Conservation (phyloP, 768 basidiomycete genomes). For the Lactarius quietus region DNA sequence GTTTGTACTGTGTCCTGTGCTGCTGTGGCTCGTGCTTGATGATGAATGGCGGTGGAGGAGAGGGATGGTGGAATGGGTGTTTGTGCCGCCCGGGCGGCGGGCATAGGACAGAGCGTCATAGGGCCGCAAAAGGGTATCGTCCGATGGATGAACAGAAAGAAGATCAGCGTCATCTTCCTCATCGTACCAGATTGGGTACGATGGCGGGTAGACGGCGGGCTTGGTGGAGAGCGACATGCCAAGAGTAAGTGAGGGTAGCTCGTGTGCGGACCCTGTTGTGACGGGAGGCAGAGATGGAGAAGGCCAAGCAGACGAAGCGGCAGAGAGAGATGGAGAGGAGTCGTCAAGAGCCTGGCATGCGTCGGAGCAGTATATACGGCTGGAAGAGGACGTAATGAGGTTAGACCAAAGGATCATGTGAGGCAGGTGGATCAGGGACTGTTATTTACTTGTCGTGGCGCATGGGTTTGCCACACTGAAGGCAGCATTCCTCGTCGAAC, state of each 20-base stretch:
- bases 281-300: slow-evolving; percentile 26
- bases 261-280: slow-evolving; percentile 2
- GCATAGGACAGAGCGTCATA: slow-evolving; percentile 25
- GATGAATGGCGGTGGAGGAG: slow-evolving; percentile 25
- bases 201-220: slow-evolving; percentile 6
- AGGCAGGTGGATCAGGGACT: slow-evolving; percentile 14
- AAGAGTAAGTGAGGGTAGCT: slow-evolving; percentile 20
- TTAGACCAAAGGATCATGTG: slow-evolving; percentile 20
- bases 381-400: slow-evolving; percentile 25
- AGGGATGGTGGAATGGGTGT: slow-evolving; percentile 28
- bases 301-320: slow-evolving; percentile 26
- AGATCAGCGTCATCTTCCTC: slow-evolving; percentile 22
- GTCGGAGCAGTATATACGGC: slow-evolving; percentile 29
- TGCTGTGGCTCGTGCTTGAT: slow-evolving; percentile 14
- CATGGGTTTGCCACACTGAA: slow-evolving; percentile 30
- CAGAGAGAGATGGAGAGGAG: slow-evolving; percentile 28
- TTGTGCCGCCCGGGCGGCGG: slow-evolving; percentile 27
- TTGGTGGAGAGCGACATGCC: slow-evolving; percentile 22
- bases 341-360: slow-evolving; percentile 28
- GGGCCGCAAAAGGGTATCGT: slow-evolving; percentile 5
- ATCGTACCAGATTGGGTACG: slow-evolving; percentile 24
- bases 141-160: slow-evolving; percentile 6
- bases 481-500: slow-evolving; percentile 32
- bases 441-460: slow-evolving; percentile 23
- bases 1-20: slow-evolving; percentile 12